phyloP scores from a whole-genome alignment of 2,329 filamentous ascomycete genomes.

The Trichophyton mentagrophytes region DNA sequence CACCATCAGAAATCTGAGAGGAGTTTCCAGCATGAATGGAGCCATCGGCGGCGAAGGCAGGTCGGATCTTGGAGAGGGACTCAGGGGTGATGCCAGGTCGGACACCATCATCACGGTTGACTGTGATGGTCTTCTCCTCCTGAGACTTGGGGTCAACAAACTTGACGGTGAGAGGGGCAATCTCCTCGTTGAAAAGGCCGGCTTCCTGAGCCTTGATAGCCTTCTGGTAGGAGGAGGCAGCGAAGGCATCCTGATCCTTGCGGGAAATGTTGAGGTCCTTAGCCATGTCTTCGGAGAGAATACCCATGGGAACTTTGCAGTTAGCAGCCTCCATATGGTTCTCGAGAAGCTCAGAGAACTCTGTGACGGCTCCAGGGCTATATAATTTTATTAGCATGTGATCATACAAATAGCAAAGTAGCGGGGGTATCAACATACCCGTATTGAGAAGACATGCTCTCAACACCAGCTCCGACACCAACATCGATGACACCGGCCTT shows the following conservation, averaged over 20 bases:
- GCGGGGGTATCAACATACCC: slow-evolving; percentile 46
- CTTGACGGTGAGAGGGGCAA: slow-evolving; percentile 72
- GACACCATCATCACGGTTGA: slow-evolving; percentile 77
- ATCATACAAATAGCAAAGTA: background rate
- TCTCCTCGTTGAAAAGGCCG: slow-evolving; percentile 89
- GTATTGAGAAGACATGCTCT: slow-evolving; percentile 91
- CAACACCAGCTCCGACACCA: slow-evolving; percentile 84
- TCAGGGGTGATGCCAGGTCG: slow-evolving; percentile 74
- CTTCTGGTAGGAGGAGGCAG: slow-evolving; percentile 78
- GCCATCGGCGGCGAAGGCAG: slow-evolving; percentile 83
- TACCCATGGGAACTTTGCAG: slow-evolving; percentile 96
- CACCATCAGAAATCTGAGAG: slow-evolving; percentile 88
- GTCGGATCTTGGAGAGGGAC: slow-evolving; percentile 76
- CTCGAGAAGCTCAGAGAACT: slow-evolving; percentile 85
- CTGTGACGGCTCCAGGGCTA: slow-evolving; percentile 69
- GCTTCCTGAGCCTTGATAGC: slow-evolving; percentile 70
- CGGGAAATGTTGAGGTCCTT: slow-evolving; percentile 65
- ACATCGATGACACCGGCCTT: slow-evolving; percentile 85
- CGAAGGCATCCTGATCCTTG: slow-evolving; percentile 75
- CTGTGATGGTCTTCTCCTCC: slow-evolving; percentile 70
- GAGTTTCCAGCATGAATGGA: slow-evolving; percentile 95
- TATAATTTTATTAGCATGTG: background rate
- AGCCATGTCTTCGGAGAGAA: slow-evolving; percentile 89
- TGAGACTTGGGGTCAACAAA: slow-evolving; percentile 83
- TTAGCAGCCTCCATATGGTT: slow-evolving; percentile 69